Conservation (phyloP, 2,329 filamentous ascomycete species). For the Lecanoromycetidae sp. region DNA sequence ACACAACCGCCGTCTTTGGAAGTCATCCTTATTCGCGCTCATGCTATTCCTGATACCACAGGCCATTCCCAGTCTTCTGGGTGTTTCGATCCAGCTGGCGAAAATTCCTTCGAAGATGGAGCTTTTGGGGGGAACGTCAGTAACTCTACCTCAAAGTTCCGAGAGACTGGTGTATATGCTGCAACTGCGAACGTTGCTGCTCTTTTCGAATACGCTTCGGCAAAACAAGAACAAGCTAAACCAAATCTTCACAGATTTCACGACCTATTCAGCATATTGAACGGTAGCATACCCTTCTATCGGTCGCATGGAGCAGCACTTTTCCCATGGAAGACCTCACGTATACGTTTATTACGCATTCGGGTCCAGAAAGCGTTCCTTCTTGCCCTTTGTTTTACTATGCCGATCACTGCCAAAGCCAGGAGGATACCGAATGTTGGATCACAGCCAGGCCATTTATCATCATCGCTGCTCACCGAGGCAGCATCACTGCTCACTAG, state of each 20-base stretch:
- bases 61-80: conserved; percentile 28
- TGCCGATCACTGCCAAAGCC: no score
- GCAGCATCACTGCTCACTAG: no score
- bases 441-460: no score
- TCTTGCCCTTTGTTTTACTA: no score
- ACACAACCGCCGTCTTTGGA: conserved; percentile 29
- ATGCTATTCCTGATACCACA: conserved; percentile 40
- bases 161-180: conserved; percentile 42
- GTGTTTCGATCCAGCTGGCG: conserved; percentile 28
- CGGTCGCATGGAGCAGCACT: no score
- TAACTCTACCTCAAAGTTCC: conserved; percentile 36
- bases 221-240: background rate
- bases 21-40: conserved; percentile 40
- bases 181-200: conserved; percentile 42
- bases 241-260: no score
- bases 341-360: no score
- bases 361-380: no score
- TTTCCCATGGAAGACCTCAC: no score
- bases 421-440: no score
- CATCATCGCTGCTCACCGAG: no score
- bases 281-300: background rate
- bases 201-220: conserved; percentile 25
- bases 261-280: background rate
- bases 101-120: conserved; percentile 28
- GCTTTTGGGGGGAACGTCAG: conserved; percentile 37